Conservation (phyloP, 371 early-diverging fungal genomes). For the Smittium culicis region DNA sequence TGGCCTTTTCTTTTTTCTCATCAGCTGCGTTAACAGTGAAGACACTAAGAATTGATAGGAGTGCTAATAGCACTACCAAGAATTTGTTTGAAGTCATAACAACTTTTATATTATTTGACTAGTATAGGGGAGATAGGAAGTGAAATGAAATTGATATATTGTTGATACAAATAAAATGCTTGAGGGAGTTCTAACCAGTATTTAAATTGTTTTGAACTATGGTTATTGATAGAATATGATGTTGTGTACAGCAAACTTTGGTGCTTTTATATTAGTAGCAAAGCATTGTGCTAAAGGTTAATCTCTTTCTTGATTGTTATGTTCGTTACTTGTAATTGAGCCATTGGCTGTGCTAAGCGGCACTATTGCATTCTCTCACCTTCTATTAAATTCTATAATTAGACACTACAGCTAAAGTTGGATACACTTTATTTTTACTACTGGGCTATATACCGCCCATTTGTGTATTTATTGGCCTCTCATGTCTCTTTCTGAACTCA, state of each 20-base stretch:
- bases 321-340: not conserved
- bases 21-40: not conserved
- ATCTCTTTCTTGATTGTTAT: not conserved
- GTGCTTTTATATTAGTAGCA: not conserved
- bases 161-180: not conserved
- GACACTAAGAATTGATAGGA: slow-evolving; percentile 4
- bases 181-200: not conserved
- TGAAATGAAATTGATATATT: not conserved
- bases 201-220: too few relatives aligned
- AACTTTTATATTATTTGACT: not conserved
- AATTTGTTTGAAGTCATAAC: not conserved
- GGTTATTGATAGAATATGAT: too few relatives aligned
- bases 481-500: too few relatives aligned
- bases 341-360: not conserved
- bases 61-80: slow-evolving; percentile 3
- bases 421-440: too few relatives aligned
- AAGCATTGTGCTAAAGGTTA: not conserved
- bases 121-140: not conserved
- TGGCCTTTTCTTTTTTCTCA: not conserved
- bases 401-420: not conserved
- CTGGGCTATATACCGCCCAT: too few relatives aligned
- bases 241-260: not conserved
- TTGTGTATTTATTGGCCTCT: too few relatives aligned
- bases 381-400: not conserved
- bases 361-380: not conserved